Evolutionary conservation across 192 early-diverging fungal species (phyloP).

Genomic region (Mortierella hygrophila): DNA sequence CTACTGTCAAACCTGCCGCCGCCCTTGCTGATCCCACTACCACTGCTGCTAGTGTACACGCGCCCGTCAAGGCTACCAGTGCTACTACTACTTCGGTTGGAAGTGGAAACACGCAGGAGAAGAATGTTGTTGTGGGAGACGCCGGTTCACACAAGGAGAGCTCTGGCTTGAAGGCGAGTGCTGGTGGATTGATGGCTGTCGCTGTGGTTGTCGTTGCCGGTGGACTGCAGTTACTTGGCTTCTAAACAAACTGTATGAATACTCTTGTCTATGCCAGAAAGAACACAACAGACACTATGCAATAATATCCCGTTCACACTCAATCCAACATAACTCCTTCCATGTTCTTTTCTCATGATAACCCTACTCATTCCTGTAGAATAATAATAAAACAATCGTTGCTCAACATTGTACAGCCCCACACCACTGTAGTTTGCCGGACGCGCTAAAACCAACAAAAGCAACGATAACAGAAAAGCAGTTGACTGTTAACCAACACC

Average conservation of each 20-base stretch:
- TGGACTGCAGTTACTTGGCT: neutral
- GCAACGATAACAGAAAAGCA: neutral
- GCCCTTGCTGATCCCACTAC: neutral
- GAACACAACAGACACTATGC: neutral
- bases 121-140: neutral
- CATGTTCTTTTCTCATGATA: too few species aligned
- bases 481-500: neutral
- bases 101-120: neutral
- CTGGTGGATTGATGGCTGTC: neutral
- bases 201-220: neutral
- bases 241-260: neutral
- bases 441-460: too few species aligned
- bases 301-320: too few species aligned
- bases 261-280: neutral
- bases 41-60: neutral
- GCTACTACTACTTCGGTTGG: neutral
- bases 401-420: too few species aligned
- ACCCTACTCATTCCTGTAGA: too few species aligned
- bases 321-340: too few species aligned
- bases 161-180: neutral
- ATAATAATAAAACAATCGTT: too few species aligned
- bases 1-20: neutral
- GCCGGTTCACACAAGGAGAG: neutral
- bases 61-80: neutral
- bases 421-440: too few species aligned